Evolutionary conservation across 441 rosid species (phyloP), one percentile per base, ranked within the genome.

Genomic region (Melastoma candidum): DNA sequence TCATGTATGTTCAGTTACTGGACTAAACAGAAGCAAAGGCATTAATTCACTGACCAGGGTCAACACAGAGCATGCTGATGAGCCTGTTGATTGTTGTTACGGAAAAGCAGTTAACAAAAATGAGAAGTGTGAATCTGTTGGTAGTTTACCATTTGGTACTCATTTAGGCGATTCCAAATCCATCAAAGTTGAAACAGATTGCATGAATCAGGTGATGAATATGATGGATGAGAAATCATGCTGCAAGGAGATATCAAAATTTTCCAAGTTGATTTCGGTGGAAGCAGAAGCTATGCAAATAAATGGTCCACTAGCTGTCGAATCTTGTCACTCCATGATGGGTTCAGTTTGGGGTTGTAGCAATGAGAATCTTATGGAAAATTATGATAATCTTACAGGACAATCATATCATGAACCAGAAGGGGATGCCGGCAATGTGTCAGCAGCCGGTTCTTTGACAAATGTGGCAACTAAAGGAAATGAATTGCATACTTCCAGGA

Each of bases 61-160:
- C 25, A 90, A 87, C 71, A 59, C 77, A 43, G 96, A 90, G 73
- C 79, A 76, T 7, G 41, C 59, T 61, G 87, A 83, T 55, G 90
- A 73, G 63, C 63, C 49, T 56, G 41, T 52, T 57, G 69, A 51
- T 59, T 59, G 54, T 29, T 50, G 41, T 24, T 27, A 43, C 25
- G 2, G 3, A 48, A 65, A 46, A 36, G 2, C 57, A 54, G 68
- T 9, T 62, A 12, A 26, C 46, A 58, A 27, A 46, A 44, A 56
- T 14, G 74, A 79, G 65, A 90, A 87, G 72, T 56, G 13, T 45
- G 96, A 84, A 71, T 50, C 62, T 25, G 51, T 66, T 49, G 80
- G 71, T 17, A 61, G 59, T 24, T 61, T 78, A 49, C 53, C 55
- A 64, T 22, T 48, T 62, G 46, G 57, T 50, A 0, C 64, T 56